Evolutionary conservation across 2,329 filamentous ascomycete species (phyloP).

Genomic region (Curvularia hawaiiensis): DNA sequence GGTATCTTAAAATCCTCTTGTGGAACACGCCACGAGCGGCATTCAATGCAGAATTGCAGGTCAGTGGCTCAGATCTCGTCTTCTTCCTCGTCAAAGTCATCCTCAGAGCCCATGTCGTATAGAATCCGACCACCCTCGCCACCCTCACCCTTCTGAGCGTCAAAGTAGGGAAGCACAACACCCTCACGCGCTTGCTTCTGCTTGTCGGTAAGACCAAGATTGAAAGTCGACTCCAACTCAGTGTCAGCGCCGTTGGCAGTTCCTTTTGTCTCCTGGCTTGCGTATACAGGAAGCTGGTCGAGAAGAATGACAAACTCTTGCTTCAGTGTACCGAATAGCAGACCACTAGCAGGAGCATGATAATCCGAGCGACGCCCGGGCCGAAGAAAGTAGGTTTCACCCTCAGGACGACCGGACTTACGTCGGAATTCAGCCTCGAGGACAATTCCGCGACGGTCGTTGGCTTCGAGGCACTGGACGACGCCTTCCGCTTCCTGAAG

Average conservation of each 20-base stretch:
- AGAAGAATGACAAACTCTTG: slow-evolving; percentile 66
- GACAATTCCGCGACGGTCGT: slow-evolving; percentile 66
- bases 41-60: background rate
- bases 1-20: slow-evolving; percentile 10
- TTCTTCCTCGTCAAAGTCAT: slow-evolving; percentile 96
- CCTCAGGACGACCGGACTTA: slow-evolving; percentile 77
- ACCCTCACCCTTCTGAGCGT: slow-evolving; percentile 79
- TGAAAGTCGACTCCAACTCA: slow-evolving; percentile 71
- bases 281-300: slow-evolving; percentile 68
- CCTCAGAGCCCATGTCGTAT: slow-evolving; percentile 95
- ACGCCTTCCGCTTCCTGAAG: slow-evolving; percentile 79
- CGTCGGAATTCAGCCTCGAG: slow-evolving; percentile 85
- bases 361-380: slow-evolving; percentile 24
- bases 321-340: slow-evolving; percentile 43
- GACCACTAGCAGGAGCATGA: slow-evolving; percentile 17
- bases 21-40: slow-evolving; percentile 7
- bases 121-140: slow-evolving; percentile 91
- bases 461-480: slow-evolving; percentile 67
- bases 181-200: slow-evolving; percentile 85
- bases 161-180: slow-evolving; percentile 93
- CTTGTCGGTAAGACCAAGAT: slow-evolving; percentile 85
- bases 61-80: slow-evolving; percentile 72
- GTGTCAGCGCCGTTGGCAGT: slow-evolving; percentile 33
- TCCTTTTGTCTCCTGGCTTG: slow-evolving; percentile 17
- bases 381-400: slow-evolving; percentile 67